These are phyloP conservation scores for Blastobotrys arbuscula DNA, from an alignment of 1,139 yeast genomes.

Conservation along the genomic window DNA sequence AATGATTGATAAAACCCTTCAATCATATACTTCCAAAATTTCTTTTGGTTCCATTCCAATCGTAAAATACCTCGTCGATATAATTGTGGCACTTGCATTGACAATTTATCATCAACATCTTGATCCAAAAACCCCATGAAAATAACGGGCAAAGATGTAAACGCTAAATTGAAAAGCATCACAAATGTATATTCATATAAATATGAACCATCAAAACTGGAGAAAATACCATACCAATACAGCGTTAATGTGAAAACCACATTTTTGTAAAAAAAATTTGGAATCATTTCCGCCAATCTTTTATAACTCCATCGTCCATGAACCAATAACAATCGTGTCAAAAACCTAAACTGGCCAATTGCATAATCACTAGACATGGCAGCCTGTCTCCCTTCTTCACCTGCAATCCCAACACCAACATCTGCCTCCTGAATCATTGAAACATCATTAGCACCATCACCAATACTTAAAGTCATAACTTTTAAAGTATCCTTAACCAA, in stretches of 20 bases:
- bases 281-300: constrained; percentile 89
- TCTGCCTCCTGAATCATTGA: constrained; percentile 99
- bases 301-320: constrained; percentile 98
- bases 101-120: constrained; percentile 78
- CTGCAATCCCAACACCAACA: constrained; percentile 97
- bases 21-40: constrained; percentile 77
- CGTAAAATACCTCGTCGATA: constrained; percentile 81
- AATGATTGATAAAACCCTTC: constrained; percentile 90
- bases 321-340: constrained; percentile 70
- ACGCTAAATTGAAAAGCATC: constrained; percentile 90
- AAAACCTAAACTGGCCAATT: constrained; percentile 84
- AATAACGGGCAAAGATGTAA: constrained; percentile 89
- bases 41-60: constrained; percentile 70
- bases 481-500: constrained; percentile 75
- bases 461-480: constrained; percentile 89
- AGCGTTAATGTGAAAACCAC: constrained; percentile 81
- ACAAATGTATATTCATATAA: constrained; percentile 87
- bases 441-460: constrained; percentile 98
- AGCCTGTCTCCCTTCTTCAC: constrained; percentile 98
- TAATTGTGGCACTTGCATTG: constrained; percentile 83
- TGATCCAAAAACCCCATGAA: constrained; percentile 89
- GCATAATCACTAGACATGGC: constrained; percentile 98
- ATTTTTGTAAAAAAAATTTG: constrained; percentile 87
- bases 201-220: constrained; percentile 86
- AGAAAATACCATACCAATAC: constrained; percentile 89